Conservation (phyloP, 495 filamentous ascomycete species). For the Chaetomidium leptoderma region DNA sequence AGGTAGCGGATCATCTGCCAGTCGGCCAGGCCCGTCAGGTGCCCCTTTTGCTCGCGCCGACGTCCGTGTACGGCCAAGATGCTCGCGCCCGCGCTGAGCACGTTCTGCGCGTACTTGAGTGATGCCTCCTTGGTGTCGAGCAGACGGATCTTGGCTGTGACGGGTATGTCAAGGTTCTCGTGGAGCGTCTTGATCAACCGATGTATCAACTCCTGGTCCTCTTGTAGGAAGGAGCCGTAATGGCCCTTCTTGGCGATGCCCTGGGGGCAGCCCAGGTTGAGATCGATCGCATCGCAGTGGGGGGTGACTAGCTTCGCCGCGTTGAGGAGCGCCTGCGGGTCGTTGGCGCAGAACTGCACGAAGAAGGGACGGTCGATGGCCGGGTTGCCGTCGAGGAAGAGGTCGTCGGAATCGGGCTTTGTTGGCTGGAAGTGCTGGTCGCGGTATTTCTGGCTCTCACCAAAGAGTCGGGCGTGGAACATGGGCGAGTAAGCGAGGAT, state of each 20-base stretch:
- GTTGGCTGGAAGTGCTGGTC: slow-evolving; percentile 70
- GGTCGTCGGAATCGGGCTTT: slow-evolving; percentile 22
- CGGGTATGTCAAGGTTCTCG: slow-evolving; percentile 64
- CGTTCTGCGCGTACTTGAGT: slow-evolving; percentile 82
- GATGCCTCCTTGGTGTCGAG: slow-evolving; percentile 82
- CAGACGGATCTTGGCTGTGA: slow-evolving; percentile 93
- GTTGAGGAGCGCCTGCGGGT: slow-evolving; percentile 67
- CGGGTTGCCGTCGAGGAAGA: slow-evolving; percentile 81
- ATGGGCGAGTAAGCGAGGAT: slow-evolving; percentile 88
- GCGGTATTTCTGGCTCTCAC: slow-evolving; percentile 69
- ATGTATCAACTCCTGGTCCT: slow-evolving; percentile 80
- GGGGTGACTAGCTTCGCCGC: slow-evolving; percentile 73
- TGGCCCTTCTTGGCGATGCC: slow-evolving; percentile 86
- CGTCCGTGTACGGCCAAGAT: slow-evolving; percentile 91
- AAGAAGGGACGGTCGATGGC: slow-evolving; percentile 78
- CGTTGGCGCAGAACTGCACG: slow-evolving; percentile 95
- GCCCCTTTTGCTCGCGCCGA: slow-evolving; percentile 87
- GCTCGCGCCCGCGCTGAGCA: slow-evolving; percentile 83
- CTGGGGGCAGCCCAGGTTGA: slow-evolving; percentile 98
- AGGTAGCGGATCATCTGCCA: slow-evolving; percentile 81
- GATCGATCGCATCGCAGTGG: slow-evolving; percentile 89
- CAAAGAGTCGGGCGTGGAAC: slow-evolving; percentile 85
- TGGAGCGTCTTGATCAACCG: slow-evolving; percentile 75
- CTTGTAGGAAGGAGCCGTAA: slow-evolving; percentile 93
- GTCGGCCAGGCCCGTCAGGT: slow-evolving; percentile 90